Evolutionary conservation across 192 early-diverging fungal genomes (phyloP), one percentile per base, ranked within the genome.

Genomic region (Coemansia sp.): DNA sequence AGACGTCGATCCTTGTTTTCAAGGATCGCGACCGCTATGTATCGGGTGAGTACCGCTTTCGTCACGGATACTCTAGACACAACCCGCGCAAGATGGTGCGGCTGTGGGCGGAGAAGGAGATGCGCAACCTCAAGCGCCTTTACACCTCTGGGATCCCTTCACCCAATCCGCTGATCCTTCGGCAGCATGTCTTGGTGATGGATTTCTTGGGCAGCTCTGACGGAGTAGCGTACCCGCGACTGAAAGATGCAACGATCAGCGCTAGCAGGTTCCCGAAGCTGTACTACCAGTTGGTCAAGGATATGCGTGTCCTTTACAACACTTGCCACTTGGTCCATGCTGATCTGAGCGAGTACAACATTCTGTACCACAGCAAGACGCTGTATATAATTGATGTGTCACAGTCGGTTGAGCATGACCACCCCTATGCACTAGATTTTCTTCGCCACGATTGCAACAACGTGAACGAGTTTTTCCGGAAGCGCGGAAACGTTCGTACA

Each of bases 21-120:
- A 97, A 97, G 83, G 97, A 99, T 68, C 91, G 97, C 65, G 95
- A 99, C 83, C 88, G 95, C 18, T 99, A 99, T 71, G 95, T 99
- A 30, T 86, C 91, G 0, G 97, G 95, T 63, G 97, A 99, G 75
- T 92, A 89, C 72, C 87, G 97, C 53, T 99, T 97, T 86, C 82
- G 94, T 16, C 91, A 96, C 76, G 97, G 96, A 21, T 98, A 98
- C 74, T 88, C 85, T 62, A 91, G 92, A 66, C 89, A 88, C 72
- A 97, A 99, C 70, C 95, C 96, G 28, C 85, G 95, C 61, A 99
- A 99, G 83, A 99, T 99, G 96, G 95, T 99, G 60, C 91, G 94
- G 75, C 75, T 95, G 37, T 99, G 96, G 96, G 96, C 96, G 0
- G 96, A 99, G 70, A 99, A 99, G 81, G 95, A 99, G 75, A 96